Evolutionary conservation across 331 rosid species (phyloP), one percentile per base, ranked within the genome.

Genomic region (Stylosanthes scabra): DNA sequence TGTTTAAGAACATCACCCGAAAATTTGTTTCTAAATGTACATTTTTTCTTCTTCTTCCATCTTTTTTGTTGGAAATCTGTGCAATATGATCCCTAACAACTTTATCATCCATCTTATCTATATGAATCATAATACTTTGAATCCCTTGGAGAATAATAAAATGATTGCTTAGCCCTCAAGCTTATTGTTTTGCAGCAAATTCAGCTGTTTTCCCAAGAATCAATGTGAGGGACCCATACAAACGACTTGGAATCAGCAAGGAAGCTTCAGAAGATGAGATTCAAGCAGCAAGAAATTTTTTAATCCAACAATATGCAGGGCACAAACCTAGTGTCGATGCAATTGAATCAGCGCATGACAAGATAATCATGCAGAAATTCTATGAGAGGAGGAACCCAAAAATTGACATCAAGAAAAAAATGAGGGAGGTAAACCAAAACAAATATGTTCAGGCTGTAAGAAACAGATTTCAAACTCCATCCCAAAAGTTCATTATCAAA

Each of bases 261-360:
- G 99, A 95, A 67, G 99, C 99, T 54, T 92, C 97, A 37, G 97
- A 95, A 83, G 96, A 90, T 64, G 99, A 95, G 83, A 95, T 91
- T 85, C 97, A 95, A 83, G 86, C 80, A 37, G 99, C 97, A 39
- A 91, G 99, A 80, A 95, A 91, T 84, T 95, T 91, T 72, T 91
- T 95, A 64, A 81, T 95, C 78, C 90, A 88, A 73, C 86, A 89
- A 59, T 92, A 88, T 70, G 84, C 86, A 2, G 97, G 96, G 63
- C 97, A 95, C 84, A 86, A 95, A 83, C 96, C 96, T 45, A 95
- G 99, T 78, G 79, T 90, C 27, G 97, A 88, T 78, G 94, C 99
- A 42, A 91, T 94, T 80, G 99, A 94, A 83, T 88, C 97, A 27
- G 99, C 99, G 0, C 93, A 94, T 82, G 93, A 91, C 81, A 94